Conservation (phyloP, 2,329 filamentous ascomycete genomes). For the Colletotrichum simmondsii region DNA sequence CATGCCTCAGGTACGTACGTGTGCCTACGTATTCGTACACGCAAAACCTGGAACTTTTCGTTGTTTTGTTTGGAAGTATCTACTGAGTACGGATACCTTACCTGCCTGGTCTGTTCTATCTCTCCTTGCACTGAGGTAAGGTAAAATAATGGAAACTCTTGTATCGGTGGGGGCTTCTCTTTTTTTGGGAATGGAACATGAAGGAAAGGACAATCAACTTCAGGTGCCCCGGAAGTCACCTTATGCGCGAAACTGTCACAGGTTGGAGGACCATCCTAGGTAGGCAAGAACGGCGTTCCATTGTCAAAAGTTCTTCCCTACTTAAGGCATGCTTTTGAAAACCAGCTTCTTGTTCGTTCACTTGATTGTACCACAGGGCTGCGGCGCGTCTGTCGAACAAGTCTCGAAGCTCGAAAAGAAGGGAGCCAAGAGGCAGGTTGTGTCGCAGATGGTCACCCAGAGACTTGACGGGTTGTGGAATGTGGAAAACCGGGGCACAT, state of each 20-base stretch:
- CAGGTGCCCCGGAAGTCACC: no score
- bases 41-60: neutral
- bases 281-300: neutral
- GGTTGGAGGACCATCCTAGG: neutral
- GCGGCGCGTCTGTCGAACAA: neutral
- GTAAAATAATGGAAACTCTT: neutral
- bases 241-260: no score
- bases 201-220: neutral
- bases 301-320: neutral
- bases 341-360: neutral
- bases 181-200: neutral
- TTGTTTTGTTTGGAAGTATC: no score
- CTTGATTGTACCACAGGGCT: neutral
- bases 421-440: neutral
- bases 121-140: neutral
- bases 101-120: neutral
- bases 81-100: no score
- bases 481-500: slow-evolving; percentile 21
- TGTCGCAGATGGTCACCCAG: neutral
- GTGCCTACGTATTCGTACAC: neutral
- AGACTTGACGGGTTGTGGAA: neutral
- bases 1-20: neutral
- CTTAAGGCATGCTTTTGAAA: neutral
- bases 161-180: neutral
- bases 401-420: neutral